phyloP scores from a whole-genome alignment of 257 asterid species.

The Verbena officinalis region DNA sequence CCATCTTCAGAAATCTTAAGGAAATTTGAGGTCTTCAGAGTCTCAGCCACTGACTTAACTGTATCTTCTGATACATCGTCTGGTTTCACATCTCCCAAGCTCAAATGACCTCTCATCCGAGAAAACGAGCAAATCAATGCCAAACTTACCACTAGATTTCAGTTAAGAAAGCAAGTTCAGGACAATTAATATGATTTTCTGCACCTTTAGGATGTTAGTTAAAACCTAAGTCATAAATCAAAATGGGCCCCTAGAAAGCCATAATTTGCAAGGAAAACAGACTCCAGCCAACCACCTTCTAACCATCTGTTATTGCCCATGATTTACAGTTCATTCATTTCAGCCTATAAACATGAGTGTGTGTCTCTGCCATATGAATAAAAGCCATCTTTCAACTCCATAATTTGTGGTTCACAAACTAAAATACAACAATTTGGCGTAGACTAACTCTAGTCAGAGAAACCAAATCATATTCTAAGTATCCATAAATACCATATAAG shows the following conservation, averaged over 20 bases:
- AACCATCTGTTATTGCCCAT: background rate
- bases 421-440: no score
- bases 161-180: conserved; percentile 53
- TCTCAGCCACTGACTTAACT: conserved; percentile 71
- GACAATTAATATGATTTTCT: background rate
- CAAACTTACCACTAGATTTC: conserved; percentile 74
- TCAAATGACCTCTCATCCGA: conserved; percentile 81
- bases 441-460: no score
- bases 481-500: background rate
- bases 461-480: background rate
- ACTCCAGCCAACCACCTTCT: background rate
- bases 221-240: background rate
- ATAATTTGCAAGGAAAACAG: background rate
- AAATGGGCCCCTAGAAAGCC: background rate
- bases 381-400: background rate
- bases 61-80: conserved; percentile 82
- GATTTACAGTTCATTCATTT: background rate
- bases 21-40: conserved; percentile 69
- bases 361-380: background rate
- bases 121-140: conserved; percentile 77
- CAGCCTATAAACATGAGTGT: background rate
- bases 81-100: conserved; percentile 68
- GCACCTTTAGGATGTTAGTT: background rate
- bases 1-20: conserved; percentile 93
- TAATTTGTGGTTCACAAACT: background rate